Percentiles rank a stretch among this genome's conserved stretches.
phyloP scores from a whole-genome alignment of 1,139 yeast genomes.

The Nematodospora anomalae region DNA sequence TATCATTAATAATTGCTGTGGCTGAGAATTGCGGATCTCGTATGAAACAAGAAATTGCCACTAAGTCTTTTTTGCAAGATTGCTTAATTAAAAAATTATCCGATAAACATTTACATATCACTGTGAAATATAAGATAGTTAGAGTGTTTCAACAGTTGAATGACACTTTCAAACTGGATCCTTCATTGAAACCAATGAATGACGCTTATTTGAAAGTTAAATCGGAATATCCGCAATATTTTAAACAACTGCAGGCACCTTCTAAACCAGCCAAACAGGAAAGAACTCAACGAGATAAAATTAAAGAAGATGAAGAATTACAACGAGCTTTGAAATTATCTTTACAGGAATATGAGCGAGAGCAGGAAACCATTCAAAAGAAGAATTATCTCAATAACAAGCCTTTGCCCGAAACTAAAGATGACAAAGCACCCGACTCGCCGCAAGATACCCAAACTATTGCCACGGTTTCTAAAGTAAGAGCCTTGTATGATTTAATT shows the following conservation, averaged over 20 bases:
- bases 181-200: constrained; percentile 68
- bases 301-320: constrained; percentile 75
- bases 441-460: constrained; percentile 32
- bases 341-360: constrained; percentile 59
- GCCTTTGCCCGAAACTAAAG: constrained; percentile 29
- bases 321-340: constrained; percentile 79
- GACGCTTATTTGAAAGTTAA: constrained; percentile 55
- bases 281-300: constrained; percentile 48
- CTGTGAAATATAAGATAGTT: constrained; percentile 65
- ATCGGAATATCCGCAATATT: constrained; percentile 44
- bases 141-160: constrained; percentile 69
- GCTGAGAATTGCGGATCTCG: constrained; percentile 95
- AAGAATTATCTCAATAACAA: constrained; percentile 29
- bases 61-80: constrained; percentile 60
- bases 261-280: constrained; percentile 61
- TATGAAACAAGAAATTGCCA: constrained; percentile 78
- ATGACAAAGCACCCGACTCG: constrained; percentile 8
- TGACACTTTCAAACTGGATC: constrained; percentile 62
- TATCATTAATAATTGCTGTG: constrained; percentile 70
- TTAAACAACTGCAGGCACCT: constrained; percentile 37
- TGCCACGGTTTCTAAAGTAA: constrained; percentile 63
- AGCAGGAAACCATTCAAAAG: constrained; percentile 32
- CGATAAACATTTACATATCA: constrained; percentile 59
- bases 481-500: constrained; percentile 80
- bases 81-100: constrained; percentile 54